These are phyloP conservation scores for Hyphodiscus hymeniophilus DNA, from an alignment of 495 filamentous ascomycete species.

Conservation along the genomic window DNA sequence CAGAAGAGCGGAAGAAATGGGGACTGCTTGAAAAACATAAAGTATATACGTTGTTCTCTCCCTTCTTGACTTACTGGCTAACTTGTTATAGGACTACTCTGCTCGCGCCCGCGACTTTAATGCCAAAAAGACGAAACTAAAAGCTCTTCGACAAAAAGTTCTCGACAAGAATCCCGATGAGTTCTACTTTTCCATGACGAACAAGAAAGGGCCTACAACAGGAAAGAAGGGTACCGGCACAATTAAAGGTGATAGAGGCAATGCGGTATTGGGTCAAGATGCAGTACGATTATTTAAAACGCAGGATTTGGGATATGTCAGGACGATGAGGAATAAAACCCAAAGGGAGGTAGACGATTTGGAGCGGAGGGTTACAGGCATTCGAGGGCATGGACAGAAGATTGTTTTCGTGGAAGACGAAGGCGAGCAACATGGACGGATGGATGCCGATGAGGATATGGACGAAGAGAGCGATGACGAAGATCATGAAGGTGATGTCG, in stretches of 20 bases:
- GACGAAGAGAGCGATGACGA: constrained; percentile 26
- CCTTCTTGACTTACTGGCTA: constrained; percentile 3
- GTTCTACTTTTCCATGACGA: constrained; percentile 91
- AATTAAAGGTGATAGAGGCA: constrained; percentile 55
- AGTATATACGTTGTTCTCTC: constrained; percentile 37
- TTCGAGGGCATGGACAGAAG: constrained; percentile 16
- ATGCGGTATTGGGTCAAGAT: constrained; percentile 52
- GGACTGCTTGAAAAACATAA: constrained; percentile 88
- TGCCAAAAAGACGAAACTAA: constrained; percentile 70
- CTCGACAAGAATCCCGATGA: constrained; percentile 89
- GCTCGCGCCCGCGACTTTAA: constrained; percentile 86
- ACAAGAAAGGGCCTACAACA: constrained; percentile 32
- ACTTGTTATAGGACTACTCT: constrained; percentile 65
- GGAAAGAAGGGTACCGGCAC: constrained; percentile 33
- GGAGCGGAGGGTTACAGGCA: constrained; percentile 33
- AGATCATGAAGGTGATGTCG: constrained; percentile 22
- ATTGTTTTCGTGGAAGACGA: constrained; percentile 20
- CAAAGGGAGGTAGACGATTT: constrained; percentile 34
- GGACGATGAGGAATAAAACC: constrained; percentile 51
- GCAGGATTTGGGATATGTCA: constrained; percentile 84
- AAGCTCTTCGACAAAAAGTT: constrained; percentile 71
- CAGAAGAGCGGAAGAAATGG: constrained; percentile 70
- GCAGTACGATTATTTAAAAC: constrained; percentile 87
- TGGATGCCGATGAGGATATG: constrained; percentile 9
- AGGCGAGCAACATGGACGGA: constrained; percentile 6